Conservation (phyloP, 2,329 filamentous ascomycete genomes). For the Aspergillus novofumigatus region DNA sequence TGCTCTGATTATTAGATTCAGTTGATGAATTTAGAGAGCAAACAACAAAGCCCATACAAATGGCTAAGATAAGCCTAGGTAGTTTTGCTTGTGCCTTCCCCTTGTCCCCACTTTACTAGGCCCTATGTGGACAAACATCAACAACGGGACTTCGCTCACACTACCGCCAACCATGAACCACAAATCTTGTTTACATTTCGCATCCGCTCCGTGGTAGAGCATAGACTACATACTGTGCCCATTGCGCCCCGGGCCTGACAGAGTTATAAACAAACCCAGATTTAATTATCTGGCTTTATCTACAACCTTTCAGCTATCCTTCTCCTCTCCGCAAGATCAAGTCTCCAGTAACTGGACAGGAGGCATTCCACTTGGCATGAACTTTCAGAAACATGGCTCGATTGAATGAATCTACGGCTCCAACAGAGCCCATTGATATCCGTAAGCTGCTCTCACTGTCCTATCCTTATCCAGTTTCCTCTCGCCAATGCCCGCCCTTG, state of each 20-base stretch:
- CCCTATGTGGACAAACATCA: conserved; percentile 36
- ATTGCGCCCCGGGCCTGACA: neutral
- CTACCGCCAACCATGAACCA: neutral
- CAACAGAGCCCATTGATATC: conserved; percentile 45
- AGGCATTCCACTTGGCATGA: neutral
- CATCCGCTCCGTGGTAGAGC: neutral
- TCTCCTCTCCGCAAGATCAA: neutral
- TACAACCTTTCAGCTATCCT: neutral
- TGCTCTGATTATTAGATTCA: conserved; percentile 1
- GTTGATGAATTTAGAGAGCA: conserved; percentile 1
- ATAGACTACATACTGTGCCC: neutral
- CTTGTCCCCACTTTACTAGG: conserved; percentile 20
- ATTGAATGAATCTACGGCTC: conserved; percentile 44
- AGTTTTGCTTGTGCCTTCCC: conserved; percentile 1
- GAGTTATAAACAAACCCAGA: neutral
- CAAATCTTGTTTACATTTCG: conserved; percentile 12
- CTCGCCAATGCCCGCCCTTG: neutral
- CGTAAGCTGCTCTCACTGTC: conserved; percentile 31
- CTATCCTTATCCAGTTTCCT: neutral
- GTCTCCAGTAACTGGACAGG: neutral
- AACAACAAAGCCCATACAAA: neutral
- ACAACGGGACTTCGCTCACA: conserved; percentile 24
- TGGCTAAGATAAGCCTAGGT: neutral
- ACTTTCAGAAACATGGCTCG: conserved; percentile 41
- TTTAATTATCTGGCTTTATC: neutral